These are phyloP conservation scores for Colletotrichum acutatum DNA, from an alignment of 2,329 filamentous ascomycete genomes.

Conservation along the genomic window DNA sequence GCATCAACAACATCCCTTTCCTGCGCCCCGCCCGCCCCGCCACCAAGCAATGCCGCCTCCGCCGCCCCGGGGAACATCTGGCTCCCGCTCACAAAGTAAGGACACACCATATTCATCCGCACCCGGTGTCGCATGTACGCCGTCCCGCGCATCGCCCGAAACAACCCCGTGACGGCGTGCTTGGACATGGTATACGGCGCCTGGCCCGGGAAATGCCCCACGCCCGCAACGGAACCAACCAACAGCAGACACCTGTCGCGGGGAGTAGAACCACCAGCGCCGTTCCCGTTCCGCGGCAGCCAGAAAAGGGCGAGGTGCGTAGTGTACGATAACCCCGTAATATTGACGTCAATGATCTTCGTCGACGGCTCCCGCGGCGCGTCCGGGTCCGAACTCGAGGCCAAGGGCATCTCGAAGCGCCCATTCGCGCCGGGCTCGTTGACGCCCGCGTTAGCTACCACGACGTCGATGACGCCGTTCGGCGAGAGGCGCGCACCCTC, in stretches of 20 bases:
- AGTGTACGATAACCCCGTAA: slow-evolving; percentile 73
- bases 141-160: slow-evolving; percentile 65
- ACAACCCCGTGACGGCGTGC: slow-evolving; percentile 74
- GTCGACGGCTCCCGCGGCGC: slow-evolving; percentile 59
- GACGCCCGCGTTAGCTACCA: slow-evolving; percentile 76
- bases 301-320: slow-evolving; percentile 72
- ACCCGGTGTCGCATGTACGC: slow-evolving; percentile 59
- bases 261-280: background rate
- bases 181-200: slow-evolving; percentile 71
- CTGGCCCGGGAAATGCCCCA: slow-evolving; percentile 56
- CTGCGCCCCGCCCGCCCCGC: slow-evolving; percentile 56
- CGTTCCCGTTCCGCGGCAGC: slow-evolving; percentile 56
- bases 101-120: slow-evolving; percentile 73
- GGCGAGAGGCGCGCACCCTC: slow-evolving; percentile 64
- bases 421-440: slow-evolving; percentile 45
- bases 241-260: slow-evolving; percentile 71
- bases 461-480: slow-evolving; percentile 67
- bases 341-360: slow-evolving; percentile 69
- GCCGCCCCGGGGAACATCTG: slow-evolving; percentile 57
- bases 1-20: slow-evolving; percentile 72
- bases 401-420: slow-evolving; percentile 58
- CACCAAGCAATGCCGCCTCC: slow-evolving; percentile 65
- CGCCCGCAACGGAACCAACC: slow-evolving; percentile 70
- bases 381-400: slow-evolving; percentile 52
- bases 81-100: slow-evolving; percentile 74